phyloP scores from a whole-genome alignment of 371 early-diverging fungal species.

The Circinella minor region DNA sequence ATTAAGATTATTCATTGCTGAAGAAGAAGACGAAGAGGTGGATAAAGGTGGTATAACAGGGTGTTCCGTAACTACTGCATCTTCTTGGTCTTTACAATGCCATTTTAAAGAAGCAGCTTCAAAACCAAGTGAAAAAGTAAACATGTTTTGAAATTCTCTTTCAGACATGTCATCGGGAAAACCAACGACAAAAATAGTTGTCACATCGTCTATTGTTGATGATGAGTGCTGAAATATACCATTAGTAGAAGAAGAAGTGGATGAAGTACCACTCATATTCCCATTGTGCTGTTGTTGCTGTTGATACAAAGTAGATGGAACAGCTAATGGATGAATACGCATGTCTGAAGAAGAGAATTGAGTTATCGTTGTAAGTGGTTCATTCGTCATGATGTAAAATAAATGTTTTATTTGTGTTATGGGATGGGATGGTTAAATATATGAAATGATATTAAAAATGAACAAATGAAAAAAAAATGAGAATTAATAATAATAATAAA shows the following conservation, averaged over 20 bases:
- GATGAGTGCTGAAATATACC: slow-evolving; percentile 9
- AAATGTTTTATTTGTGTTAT: too few relatives aligned
- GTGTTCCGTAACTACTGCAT: slow-evolving; percentile 15
- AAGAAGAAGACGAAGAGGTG: slow-evolving; percentile 16
- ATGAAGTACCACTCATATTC: not conserved
- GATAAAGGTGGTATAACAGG: slow-evolving; percentile 24
- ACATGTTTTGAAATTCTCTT: slow-evolving; percentile 98
- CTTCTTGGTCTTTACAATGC: slow-evolving; percentile 67
- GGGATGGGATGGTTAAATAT: too few relatives aligned
- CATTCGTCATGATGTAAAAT: slow-evolving; percentile 24
- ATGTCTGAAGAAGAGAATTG: slow-evolving; percentile 18
- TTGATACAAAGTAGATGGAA: slow-evolving; percentile 21
- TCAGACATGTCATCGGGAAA: slow-evolving; percentile 97
- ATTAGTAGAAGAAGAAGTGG: slow-evolving; percentile 2
- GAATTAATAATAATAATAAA: slow-evolving; percentile 12
- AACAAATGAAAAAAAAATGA: slow-evolving; percentile 20
- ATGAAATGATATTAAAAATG: not conserved
- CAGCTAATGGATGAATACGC: slow-evolving; percentile 30
- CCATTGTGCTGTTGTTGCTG: too few relatives aligned
- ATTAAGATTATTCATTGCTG: slow-evolving; percentile 4
- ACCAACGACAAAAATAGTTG: slow-evolving; percentile 97
- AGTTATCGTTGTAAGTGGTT: slow-evolving; percentile 16
- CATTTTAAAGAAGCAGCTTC: slow-evolving; percentile 93
- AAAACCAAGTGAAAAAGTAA: slow-evolving; percentile 93
- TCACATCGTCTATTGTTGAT: slow-evolving; percentile 63